phyloP scores from a whole-genome alignment of 2,329 filamentous ascomycete genomes.

The Ambrosiella beaveri region DNA sequence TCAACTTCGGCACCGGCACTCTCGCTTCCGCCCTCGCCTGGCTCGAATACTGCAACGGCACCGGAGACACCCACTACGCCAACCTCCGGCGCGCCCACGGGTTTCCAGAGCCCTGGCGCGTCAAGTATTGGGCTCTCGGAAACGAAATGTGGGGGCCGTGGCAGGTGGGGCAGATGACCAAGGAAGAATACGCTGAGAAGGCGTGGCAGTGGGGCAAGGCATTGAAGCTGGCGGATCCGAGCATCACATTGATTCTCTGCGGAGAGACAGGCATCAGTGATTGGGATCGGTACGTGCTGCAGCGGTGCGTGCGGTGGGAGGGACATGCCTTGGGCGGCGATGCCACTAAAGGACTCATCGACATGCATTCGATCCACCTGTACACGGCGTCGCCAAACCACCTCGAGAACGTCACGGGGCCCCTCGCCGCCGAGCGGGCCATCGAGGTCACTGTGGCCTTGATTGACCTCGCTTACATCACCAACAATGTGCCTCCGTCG shows the following conservation, averaged over 20 bases:
- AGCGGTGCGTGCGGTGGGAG: conserved; percentile 39
- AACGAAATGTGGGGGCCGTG: conserved; percentile 55
- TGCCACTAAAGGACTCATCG: conserved; percentile 33
- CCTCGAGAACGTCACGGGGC: conserved; percentile 32
- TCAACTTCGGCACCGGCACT: conserved; percentile 67
- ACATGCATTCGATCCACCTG: conserved; percentile 69
- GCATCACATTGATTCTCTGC: conserved; percentile 53
- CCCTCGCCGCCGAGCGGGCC: conserved; percentile 52
- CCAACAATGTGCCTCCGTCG: conserved; percentile 41
- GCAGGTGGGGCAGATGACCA: conserved; percentile 51
- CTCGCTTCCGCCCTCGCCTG: conserved; percentile 42
- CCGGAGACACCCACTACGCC: conserved; percentile 62
- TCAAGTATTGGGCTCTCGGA: conserved; percentile 75
- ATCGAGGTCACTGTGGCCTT: conserved; percentile 52
- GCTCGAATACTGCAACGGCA: conserved; percentile 76
- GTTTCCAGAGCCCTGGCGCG: conserved; percentile 55
- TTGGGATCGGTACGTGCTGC: conserved; percentile 60
- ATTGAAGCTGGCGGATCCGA: conserved; percentile 53
- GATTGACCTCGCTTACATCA: conserved; percentile 57
- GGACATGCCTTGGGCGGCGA: conserved; percentile 21
- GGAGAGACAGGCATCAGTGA: conserved; percentile 50
- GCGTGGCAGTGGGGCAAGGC: conserved; percentile 58
- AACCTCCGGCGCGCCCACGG: conserved; percentile 64
- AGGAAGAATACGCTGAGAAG: conserved; percentile 51
- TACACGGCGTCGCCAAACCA: conserved; percentile 46